Percentiles rank a stretch among this genome's conserved stretches.
Conservation (phyloP, 2,329 filamentous ascomycete genomes). For the Colletotrichum sp. region DNA sequence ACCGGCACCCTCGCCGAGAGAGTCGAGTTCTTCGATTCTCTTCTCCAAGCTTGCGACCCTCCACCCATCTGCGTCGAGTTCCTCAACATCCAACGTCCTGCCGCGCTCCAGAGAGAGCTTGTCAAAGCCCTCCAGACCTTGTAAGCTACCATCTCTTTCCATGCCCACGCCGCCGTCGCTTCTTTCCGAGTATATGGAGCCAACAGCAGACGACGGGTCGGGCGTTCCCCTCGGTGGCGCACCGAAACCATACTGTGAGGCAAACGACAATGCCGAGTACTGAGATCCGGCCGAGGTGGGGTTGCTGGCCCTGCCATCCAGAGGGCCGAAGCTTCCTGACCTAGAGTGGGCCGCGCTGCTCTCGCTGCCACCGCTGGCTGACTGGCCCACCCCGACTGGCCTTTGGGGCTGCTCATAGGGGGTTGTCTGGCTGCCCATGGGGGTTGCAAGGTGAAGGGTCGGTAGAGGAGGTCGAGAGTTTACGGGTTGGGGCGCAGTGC, state of each 20-base stretch:
- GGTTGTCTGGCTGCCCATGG: constrained; percentile 78
- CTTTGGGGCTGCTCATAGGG: constrained; percentile 70
- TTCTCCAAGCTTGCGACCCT: constrained; percentile 88
- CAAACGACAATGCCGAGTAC: constrained; percentile 83
- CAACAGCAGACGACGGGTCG: constrained; percentile 88
- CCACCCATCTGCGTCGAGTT: constrained; percentile 95
- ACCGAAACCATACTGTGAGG: constrained; percentile 72
- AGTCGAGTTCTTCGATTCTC: constrained; percentile 86
- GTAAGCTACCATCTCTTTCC: constrained; percentile 83
- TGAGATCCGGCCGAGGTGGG: constrained; percentile 88
- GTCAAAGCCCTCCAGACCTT: constrained; percentile 78
- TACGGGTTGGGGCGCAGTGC: constrained; percentile 45
- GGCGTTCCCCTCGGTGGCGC: constrained; percentile 72
- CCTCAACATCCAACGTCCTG: constrained; percentile 86
- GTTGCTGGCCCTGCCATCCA: constrained; percentile 78
- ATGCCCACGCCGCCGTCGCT: constrained; percentile 78
- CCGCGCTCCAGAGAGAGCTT: constrained; percentile 83
- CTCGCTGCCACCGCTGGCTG: constrained; percentile 80
- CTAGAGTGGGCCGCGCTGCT: constrained; percentile 80
- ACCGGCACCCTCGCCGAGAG: constrained; percentile 91
- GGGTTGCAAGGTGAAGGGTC: constrained; percentile 84
- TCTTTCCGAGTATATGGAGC: constrained; percentile 81
- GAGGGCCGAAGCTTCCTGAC: constrained; percentile 80
- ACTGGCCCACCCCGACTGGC: constrained; percentile 60
- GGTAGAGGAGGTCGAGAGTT: constrained; percentile 69